Percentiles rank a stretch among this genome's conserved stretches.
Conservation (phyloP, 2,329 filamentous ascomycete species). For the Talaromyces rugulosus region DNA sequence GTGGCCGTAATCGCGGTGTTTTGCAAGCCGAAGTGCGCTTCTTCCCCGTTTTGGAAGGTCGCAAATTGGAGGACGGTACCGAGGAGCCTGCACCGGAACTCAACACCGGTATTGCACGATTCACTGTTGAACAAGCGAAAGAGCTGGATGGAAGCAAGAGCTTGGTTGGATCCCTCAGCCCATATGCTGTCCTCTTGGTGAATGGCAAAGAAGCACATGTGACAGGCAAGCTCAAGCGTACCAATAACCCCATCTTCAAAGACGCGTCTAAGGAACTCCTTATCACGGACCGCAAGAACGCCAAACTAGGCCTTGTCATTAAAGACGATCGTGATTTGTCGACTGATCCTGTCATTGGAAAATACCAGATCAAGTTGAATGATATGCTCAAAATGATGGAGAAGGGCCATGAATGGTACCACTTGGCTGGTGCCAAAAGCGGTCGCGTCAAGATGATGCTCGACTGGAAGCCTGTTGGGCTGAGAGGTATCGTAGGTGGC, state of each 20-base stretch:
- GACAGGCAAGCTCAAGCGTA: slow-evolving; percentile 91
- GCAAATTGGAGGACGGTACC: slow-evolving; percentile 67
- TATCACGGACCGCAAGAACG: slow-evolving; percentile 86
- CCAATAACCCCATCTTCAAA: slow-evolving; percentile 95
- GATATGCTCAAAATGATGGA: slow-evolving; percentile 88
- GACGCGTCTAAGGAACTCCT: slow-evolving; percentile 90
- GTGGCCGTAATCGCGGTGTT: slow-evolving; percentile 77
- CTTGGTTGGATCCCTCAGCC: slow-evolving; percentile 83
- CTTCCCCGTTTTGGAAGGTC: slow-evolving; percentile 81
- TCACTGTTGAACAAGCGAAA: slow-evolving; percentile 93
- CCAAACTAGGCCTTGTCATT: slow-evolving; percentile 84
- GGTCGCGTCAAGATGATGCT: slow-evolving; percentile 87
- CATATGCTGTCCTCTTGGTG: slow-evolving; percentile 81
- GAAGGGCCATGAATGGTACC: slow-evolving; percentile 96
- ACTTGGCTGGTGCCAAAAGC: slow-evolving; percentile 71
- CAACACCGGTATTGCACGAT: slow-evolving; percentile 89
- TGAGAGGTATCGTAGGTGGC: slow-evolving; percentile 70
- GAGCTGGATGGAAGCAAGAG: slow-evolving; percentile 91
- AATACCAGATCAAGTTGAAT: slow-evolving; percentile 91
- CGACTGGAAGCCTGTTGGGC: slow-evolving; percentile 91
- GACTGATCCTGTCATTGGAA: slow-evolving; percentile 78
- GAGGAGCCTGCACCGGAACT: slow-evolving; percentile 78
- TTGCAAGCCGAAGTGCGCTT: slow-evolving; percentile 82
- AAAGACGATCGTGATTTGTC: slow-evolving; percentile 90
- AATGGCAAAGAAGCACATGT: slow-evolving; percentile 89